Evolutionary conservation across 768 basidiomycete genomes (phyloP).

Genomic region (Tulasnella sp.): DNA sequence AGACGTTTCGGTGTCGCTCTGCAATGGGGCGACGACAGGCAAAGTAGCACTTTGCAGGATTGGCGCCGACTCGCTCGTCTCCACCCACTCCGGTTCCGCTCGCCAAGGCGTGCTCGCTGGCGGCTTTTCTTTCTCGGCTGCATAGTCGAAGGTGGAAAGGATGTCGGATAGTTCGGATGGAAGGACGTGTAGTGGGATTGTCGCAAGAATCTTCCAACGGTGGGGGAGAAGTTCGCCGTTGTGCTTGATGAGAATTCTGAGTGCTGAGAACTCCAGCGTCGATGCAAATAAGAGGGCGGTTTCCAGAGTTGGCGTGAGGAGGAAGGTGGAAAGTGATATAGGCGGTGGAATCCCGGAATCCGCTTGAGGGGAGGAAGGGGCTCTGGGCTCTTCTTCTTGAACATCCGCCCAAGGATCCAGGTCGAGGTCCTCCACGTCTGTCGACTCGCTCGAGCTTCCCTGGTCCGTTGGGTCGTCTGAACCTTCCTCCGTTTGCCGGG

Average conservation of each 20-base stretch:
- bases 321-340: slow-evolving; percentile 55
- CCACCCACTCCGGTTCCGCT: slow-evolving; percentile 17
- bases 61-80: slow-evolving; percentile 8
- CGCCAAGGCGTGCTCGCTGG: slow-evolving; percentile 14
- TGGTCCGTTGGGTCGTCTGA: slow-evolving; percentile 27
- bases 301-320: slow-evolving; percentile 48
- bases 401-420: slow-evolving; percentile 49
- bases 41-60: not conserved
- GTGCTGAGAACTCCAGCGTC: slow-evolving; percentile 47
- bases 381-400: slow-evolving; percentile 44
- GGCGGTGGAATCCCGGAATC: slow-evolving; percentile 29
- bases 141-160: slow-evolving; percentile 53
- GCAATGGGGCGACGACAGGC: slow-evolving; percentile 4
- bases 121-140: slow-evolving; percentile 38
- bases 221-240: slow-evolving; percentile 61
- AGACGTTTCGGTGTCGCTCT: slow-evolving; percentile 11
- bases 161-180: slow-evolving; percentile 50
- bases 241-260: slow-evolving; percentile 49
- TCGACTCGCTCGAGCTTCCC: slow-evolving; percentile 4
- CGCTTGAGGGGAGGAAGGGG: slow-evolving; percentile 4
- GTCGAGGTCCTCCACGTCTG: slow-evolving; percentile 41
- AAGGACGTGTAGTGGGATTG: slow-evolving; percentile 63
- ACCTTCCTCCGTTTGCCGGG: slow-evolving; percentile 15
- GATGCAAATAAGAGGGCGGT: slow-evolving; percentile 63
- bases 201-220: slow-evolving; percentile 61